phyloP scores from a whole-genome alignment of 176 grass and related monocot species.

The Oryza officinalis region DNA sequence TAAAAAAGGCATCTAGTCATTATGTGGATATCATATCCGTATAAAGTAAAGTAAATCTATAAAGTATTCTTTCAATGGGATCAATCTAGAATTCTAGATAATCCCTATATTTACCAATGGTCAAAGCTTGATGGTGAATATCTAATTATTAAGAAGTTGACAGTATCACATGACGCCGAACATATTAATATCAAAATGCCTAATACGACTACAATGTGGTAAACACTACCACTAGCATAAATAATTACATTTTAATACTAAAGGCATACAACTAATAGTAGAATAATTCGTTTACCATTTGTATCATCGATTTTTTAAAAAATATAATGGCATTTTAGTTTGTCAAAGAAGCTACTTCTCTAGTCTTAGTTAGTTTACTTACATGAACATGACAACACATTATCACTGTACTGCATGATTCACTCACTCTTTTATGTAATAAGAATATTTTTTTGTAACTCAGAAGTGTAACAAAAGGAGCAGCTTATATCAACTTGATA shows the following conservation, averaged over 20 bases:
- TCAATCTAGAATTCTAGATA: constrained; percentile 3
- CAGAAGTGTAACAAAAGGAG: neutral
- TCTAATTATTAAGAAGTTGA: neutral
- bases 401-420: neutral
- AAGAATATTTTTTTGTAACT: neutral
- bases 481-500: neutral
- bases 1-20: neutral
- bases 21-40: neutral
- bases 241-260: neutral
- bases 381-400: neutral
- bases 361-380: neutral
- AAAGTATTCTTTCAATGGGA: neutral
- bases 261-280: neutral
- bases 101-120: neutral
- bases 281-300: neutral
- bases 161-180: neutral
- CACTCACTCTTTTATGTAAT: neutral
- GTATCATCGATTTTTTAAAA: neutral
- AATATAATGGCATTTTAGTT: neutral
- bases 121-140: neutral
- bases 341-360: neutral
- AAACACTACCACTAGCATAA: neutral
- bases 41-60: neutral
- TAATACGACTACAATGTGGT: neutral
- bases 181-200: neutral